A percentile compares a stretch with the other conserved stretches of the same genome.
These are phyloP conservation scores for Wallacemonas collosoma DNA, from an alignment of 208 protist genomes.

Conservation along the genomic window DNA sequence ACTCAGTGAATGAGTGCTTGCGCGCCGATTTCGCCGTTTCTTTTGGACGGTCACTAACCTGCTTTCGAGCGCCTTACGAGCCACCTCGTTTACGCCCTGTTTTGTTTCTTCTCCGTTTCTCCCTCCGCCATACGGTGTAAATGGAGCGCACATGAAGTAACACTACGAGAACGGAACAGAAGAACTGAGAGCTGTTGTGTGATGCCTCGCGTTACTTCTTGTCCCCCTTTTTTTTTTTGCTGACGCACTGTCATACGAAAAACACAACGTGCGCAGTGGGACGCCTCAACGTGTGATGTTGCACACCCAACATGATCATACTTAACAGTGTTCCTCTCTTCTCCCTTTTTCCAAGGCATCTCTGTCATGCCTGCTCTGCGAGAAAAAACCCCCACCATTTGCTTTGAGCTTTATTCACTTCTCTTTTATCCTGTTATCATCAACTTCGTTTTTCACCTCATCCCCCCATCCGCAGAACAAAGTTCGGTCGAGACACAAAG, in stretches of 20 bases:
- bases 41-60: no score
- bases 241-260: neutral
- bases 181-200: neutral
- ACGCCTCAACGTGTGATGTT: neutral
- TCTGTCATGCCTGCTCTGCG: no score
- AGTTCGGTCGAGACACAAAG: no score
- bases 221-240: constrained; percentile 15
- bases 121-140: neutral
- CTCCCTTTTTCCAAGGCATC: constrained; percentile 3
- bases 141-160: constrained; percentile 3
- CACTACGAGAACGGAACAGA: neutral
- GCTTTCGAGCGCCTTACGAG: no score
- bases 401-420: no score
- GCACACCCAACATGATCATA: neutral
- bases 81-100: neutral
- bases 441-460: no score
- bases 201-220: neutral
- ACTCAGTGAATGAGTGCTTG: no score
- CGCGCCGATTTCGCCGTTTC: no score
- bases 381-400: no score
- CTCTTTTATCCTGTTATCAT: no score
- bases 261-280: neutral
- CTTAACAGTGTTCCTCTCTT: neutral
- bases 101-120: constrained; percentile 13
- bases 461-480: no score